phyloP scores from a whole-genome alignment of 306 rosid genomes.

The Pachyrhizus erosus region DNA sequence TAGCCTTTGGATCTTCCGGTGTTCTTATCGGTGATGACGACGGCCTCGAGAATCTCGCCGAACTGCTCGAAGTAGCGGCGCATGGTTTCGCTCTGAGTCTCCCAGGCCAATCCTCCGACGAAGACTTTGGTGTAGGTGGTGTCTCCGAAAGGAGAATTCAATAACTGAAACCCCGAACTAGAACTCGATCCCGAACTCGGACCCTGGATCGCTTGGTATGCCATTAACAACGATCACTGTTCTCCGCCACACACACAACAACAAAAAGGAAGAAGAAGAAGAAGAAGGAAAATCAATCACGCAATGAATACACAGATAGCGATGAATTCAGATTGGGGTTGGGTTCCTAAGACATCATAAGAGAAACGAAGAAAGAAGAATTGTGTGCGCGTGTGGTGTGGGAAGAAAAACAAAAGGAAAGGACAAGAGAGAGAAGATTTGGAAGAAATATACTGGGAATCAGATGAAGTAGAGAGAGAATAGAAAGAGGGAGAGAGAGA shows the following conservation, averaged over 20 bases:
- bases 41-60: constrained; percentile 95
- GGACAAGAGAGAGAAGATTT: constrained; percentile 36
- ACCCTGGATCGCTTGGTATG: constrained; percentile 76
- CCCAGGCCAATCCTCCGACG: constrained; percentile 98
- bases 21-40: constrained; percentile 89
- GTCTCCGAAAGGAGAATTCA: constrained; percentile 89
- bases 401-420: not conserved
- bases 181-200: constrained; percentile 87
- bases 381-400: constrained; percentile 4
- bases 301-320: constrained; percentile 8
- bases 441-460: constrained; percentile 54
- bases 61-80: constrained; percentile 83
- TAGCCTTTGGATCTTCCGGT: constrained; percentile 98
- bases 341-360: constrained; percentile 28
- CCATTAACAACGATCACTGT: constrained; percentile 58
- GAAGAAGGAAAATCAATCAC: not conserved
- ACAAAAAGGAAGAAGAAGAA: not conserved
- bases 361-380: constrained; percentile 37
- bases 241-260: constrained; percentile 29
- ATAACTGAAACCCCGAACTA: constrained; percentile 75
- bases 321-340: constrained; percentile 21
- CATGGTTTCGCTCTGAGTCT: constrained; percentile 93
- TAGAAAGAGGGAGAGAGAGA: constrained; percentile 7
- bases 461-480: constrained; percentile 40
- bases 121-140: constrained; percentile 94